These are phyloP conservation scores for Serendipita vermifera DNA, from an alignment of 768 basidiomycete genomes.

Conservation along the genomic window DNA sequence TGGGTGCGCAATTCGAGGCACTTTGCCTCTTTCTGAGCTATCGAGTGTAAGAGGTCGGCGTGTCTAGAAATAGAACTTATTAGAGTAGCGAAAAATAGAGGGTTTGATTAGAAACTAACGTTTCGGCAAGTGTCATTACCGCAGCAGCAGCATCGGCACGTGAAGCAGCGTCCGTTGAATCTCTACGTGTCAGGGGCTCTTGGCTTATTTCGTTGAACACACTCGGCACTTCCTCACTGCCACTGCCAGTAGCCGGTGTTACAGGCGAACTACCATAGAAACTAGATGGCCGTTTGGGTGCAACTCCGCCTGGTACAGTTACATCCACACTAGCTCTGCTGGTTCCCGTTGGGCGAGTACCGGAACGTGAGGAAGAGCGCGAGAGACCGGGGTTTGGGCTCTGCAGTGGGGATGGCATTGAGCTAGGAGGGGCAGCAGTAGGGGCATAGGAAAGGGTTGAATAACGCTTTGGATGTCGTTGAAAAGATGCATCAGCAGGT, in stretches of 20 bases:
- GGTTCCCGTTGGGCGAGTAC: too few species aligned
- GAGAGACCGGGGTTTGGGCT: too few species aligned
- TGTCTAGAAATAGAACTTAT: constrained; percentile 35
- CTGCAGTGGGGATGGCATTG: too few species aligned
- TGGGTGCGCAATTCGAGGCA: constrained; percentile 71
- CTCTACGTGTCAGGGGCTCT: not conserved
- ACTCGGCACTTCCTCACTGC: too few species aligned
- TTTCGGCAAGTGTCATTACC: constrained; percentile 50
- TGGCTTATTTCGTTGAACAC: too few species aligned
- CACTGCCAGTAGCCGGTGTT: too few species aligned
- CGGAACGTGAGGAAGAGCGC: too few species aligned
- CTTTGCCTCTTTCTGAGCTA: constrained; percentile 76
- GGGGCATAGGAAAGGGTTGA: constrained; percentile 24
- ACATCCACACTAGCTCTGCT: too few species aligned
- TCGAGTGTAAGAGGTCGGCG: constrained; percentile 65
- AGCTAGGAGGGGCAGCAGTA: too few species aligned
- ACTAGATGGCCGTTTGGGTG: too few species aligned
- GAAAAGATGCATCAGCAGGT: not conserved
- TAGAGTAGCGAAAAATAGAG: not conserved
- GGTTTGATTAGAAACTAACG: constrained; percentile 33
- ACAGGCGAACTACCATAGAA: too few species aligned
- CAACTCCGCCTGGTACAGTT: too few species aligned
- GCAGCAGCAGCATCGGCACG: not conserved
- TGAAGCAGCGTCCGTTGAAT: not conserved
- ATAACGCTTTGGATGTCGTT: constrained; percentile 13